A percentile compares a stretch with the other conserved stretches of the same genome.
Conservation (phyloP, 768 basidiomycete genomes). For the Pilatotrama ljubarskyi region DNA sequence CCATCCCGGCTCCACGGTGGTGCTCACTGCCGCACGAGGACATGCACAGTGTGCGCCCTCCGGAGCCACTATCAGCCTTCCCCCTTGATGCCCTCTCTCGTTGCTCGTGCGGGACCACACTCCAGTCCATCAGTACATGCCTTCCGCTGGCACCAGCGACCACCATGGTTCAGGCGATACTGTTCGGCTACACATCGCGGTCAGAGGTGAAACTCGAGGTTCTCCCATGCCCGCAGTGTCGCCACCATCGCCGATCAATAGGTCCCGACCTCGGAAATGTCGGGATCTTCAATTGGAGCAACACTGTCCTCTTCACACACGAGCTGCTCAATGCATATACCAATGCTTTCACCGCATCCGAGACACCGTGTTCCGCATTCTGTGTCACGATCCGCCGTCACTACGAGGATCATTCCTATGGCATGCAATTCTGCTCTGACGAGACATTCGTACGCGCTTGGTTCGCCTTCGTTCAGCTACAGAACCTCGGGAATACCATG, state of each 20-base stretch:
- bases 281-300: constrained; percentile 24
- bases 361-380: constrained; percentile 24
- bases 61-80: background rate
- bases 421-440: constrained; percentile 7
- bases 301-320: constrained; percentile 20
- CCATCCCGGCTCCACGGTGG: background rate
- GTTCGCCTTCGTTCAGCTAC: constrained; percentile 20
- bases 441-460: constrained; percentile 22
- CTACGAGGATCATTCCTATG: constrained; percentile 8
- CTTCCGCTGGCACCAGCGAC: background rate
- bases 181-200: background rate
- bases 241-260: background rate
- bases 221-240: background rate
- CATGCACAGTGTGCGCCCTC: no score
- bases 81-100: background rate
- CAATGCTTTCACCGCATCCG: constrained; percentile 15
- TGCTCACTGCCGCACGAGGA: background rate
- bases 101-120: background rate
- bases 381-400: constrained; percentile 1
- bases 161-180: background rate
- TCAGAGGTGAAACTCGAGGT: background rate
- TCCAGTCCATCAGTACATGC: background rate
- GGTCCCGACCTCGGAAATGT: constrained; percentile 16
- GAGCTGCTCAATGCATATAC: constrained; percentile 25
- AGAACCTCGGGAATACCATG: constrained; percentile 13